These are phyloP conservation scores for Phoma sp. DNA, from an alignment of 2,329 filamentous ascomycete genomes.

Conservation along the genomic window DNA sequence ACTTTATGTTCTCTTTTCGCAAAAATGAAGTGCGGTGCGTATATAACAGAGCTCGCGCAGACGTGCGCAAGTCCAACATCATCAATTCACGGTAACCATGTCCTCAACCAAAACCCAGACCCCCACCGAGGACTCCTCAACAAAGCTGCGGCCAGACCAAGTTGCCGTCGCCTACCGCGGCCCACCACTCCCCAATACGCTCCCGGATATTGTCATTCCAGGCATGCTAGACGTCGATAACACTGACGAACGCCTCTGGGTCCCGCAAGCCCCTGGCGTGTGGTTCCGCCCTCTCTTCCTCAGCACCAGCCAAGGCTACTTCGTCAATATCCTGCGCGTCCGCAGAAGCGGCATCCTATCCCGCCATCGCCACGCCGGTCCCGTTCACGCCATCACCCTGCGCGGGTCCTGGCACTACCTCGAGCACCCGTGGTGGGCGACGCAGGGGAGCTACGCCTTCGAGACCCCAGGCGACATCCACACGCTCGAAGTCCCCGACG, in stretches of 20 bases:
- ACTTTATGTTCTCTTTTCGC: too few species aligned
- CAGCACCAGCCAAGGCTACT: neutral
- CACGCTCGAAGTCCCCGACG: neutral
- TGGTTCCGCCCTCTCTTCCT: conserved; percentile 1
- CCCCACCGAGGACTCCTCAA: too few species aligned
- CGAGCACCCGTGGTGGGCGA: conserved; percentile 1
- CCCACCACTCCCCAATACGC: neutral
- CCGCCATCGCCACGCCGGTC: neutral
- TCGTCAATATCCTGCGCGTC: neutral
- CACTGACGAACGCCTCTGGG: neutral
- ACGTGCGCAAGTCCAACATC: too few species aligned
- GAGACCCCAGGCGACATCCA: neutral
- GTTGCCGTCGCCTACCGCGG: neutral
- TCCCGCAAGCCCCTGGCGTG: neutral
- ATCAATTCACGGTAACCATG: too few species aligned
- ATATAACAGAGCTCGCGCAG: too few species aligned
- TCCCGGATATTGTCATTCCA: neutral
- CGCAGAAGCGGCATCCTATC: neutral
- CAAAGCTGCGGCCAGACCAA: too few species aligned
- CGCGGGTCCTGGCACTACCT: neutral
- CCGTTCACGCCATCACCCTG: too few species aligned
- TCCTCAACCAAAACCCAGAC: too few species aligned
- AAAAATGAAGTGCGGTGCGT: too few species aligned
- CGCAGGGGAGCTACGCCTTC: neutral
- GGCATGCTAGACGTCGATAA: too few species aligned